A percentile compares a stretch with the other conserved stretches of the same genome.
phyloP scores from a whole-genome alignment of 768 basidiomycete genomes.

The Candolleomyces aberdarensis region DNA sequence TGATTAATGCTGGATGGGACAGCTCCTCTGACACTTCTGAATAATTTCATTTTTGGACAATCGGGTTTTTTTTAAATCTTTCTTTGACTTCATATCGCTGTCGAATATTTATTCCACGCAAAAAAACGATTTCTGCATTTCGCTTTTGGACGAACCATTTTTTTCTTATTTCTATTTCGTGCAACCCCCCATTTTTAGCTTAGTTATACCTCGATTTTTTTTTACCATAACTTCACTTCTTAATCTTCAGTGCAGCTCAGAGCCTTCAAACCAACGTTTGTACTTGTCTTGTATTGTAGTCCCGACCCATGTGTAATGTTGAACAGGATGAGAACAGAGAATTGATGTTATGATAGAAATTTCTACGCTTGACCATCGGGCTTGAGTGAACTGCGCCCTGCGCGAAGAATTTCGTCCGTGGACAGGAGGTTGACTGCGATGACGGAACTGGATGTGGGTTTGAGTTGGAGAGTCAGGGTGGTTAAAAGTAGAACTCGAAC shows the following conservation, averaged over 20 bases:
- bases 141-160: neutral
- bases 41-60: neutral
- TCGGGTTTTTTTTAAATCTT: neutral
- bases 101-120: neutral
- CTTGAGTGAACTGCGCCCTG: conserved; percentile 84
- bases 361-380: conserved; percentile 54
- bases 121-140: neutral
- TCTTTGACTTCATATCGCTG: neutral
- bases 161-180: neutral
- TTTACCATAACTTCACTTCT: neutral
- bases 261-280: neutral
- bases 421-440: conserved; percentile 95
- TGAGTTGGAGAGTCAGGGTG: conserved; percentile 13
- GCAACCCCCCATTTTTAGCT: neutral
- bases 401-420: conserved; percentile 93
- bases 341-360: neutral
- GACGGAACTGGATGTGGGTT: conserved; percentile 55
- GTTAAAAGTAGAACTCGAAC: no score
- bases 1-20: conserved; percentile 58
- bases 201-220: neutral
- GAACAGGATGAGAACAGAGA: neutral
- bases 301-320: neutral
- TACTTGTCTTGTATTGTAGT: neutral
- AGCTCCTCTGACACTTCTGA: conserved; percentile 25
- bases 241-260: neutral